Evolutionary conservation across 2,329 filamentous ascomycete genomes (phyloP), one percentile per base, ranked within the genome.

Genomic region (Arthrobotrys iridis): DNA sequence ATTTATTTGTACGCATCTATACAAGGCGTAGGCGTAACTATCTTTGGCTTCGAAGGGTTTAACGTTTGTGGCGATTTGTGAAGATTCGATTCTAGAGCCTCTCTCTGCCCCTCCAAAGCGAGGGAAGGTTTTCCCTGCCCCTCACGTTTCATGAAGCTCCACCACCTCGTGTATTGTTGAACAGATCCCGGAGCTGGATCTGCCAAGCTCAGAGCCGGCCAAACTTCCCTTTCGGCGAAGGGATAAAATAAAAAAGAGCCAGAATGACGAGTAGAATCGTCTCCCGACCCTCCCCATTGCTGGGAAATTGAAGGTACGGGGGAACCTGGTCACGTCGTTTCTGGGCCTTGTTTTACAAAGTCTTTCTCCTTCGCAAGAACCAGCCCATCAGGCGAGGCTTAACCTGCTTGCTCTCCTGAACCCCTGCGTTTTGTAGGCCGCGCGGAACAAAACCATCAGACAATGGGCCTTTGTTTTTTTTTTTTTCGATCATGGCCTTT

Each of bases 371-470:
- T 55, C 13, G 18, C 40, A 3, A 35, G 28, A 37, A 37, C 35
- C 35, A 37, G 30, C 30, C 18, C 24, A n/a, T n/a, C n/a, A 52
- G 46, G 48, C 26, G 48, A 57, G 48, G 40, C 26, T 46, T 33
- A 63, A 50, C 41, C 52, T 35, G 26, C 30, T 60, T 66, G 41
- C 15, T 60, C 46, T 41, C 63, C 71, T 68, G 68, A 63, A 65
- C 57, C 71, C 71, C 71, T 75, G 71, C 71, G 71, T 75, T 75
- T 75, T 60, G 63, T 22, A 58, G 71, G 26, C 57, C 71, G 71
- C 71, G 71, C 71, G 71, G 70, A 43, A 62, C 58, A 22, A 52
- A 33, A n/a, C 22, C 22, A 43, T 24, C 4, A 37, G n/a, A 52
- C 30, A 66, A 52, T 60, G 20, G 15, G 20, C 33, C 7, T 40